Evolutionary conservation across 2,329 filamentous ascomycete species (phyloP), one percentile per base, ranked within the genome.

Genomic region (Aspergillus terreus): DNA sequence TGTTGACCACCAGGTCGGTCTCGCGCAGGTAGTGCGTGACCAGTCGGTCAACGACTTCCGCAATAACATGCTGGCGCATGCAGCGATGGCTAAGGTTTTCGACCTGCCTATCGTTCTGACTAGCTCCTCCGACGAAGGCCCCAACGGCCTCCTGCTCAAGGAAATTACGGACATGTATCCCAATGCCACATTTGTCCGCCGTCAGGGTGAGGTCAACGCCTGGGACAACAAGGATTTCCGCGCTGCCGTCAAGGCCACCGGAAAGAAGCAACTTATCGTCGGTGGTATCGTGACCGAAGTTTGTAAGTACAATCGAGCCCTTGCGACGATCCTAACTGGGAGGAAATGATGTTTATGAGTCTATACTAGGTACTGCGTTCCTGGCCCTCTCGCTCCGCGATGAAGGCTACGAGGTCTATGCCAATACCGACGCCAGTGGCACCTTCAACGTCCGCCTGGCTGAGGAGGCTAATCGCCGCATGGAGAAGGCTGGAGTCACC

Each of bases 161-260:
- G 87, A 89, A 62, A 86, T 91, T 55, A 66, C 81, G 4, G 77
- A 83, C 11, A 79, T 85, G 80, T 84, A 88, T 63, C 87, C 87
- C 23, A 71, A 81, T 43, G 82, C 84, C 0, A 81, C 87, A 0
- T 72, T 89, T 10, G 81, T 91, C 63, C 76, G 79, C 59, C 82
- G 87, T 33, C 78, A 85, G 54, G 87, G 87, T 36, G 84, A 91
- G 64, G 86, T 91, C 62, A 81, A 90, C 63, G 87, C 87, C 2
- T 90, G 86, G 87, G 88, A 91, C 64, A 90, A 88, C 60, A 59
- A 77, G 2, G 81, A 87, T 0, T 90, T 91, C 74, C 79, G 79
- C 33, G 75, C 75, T 1, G 86, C 87, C 2, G 77, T 91, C 54
- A 71, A 78, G 56, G 85, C 84, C 1, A 81, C 85, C 4, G 81